Evolutionary conservation across 257 asterid genomes (phyloP).

Genomic region (Solanum chilense): DNA sequence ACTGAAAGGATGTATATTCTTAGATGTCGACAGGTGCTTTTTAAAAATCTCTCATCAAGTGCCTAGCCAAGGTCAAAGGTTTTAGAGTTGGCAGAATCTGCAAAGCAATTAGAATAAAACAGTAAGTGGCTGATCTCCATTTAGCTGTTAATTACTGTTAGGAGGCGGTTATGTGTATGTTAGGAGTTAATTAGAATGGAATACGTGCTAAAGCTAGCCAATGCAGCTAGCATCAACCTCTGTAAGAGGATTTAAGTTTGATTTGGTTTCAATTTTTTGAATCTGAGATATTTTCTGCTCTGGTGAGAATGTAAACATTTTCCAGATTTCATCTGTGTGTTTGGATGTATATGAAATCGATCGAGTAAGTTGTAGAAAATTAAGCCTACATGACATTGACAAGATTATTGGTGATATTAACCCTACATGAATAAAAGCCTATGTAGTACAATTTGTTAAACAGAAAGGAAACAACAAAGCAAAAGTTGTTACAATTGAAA

Average conservation of each 20-base stretch:
- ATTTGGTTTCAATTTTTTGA: not conserved
- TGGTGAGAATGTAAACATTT: not conserved
- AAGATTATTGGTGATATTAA: not conserved
- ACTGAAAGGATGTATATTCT: not conserved
- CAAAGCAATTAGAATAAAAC: not conserved
- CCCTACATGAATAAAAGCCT: not conserved
- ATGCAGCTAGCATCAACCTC: not conserved
- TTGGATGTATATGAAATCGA: not conserved
- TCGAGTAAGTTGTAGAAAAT: not conserved
- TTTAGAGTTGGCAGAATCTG: not conserved
- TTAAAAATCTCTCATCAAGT: not conserved
- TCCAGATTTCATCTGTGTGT: not conserved
- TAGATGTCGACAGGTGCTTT: not conserved
- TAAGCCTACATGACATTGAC: not conserved
- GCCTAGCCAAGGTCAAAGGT: not conserved
- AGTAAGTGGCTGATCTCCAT: not conserved
- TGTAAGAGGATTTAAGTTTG: not conserved
- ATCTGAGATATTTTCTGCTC: not conserved
- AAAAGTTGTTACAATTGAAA: not conserved
- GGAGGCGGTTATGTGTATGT: not conserved
- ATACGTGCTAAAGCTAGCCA: not conserved
- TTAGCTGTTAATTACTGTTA: not conserved
- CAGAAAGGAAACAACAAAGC: not conserved
- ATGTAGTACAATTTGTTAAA: not conserved
- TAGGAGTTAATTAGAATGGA: not conserved